These are phyloP conservation scores for Mycogone perniciosa DNA, from an alignment of 2,329 filamentous ascomycete genomes.

Conservation along the genomic window DNA sequence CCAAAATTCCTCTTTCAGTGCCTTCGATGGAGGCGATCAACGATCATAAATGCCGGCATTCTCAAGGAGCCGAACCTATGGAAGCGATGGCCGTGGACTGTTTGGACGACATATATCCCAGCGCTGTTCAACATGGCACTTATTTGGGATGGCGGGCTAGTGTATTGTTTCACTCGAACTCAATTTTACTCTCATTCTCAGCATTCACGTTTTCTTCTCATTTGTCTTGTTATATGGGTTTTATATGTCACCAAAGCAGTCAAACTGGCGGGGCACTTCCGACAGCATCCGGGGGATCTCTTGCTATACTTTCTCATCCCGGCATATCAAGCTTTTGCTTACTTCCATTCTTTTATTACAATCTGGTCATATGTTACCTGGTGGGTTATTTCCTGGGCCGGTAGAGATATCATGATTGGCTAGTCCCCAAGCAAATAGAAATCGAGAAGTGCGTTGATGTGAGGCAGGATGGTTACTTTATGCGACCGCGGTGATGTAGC, in stretches of 20 bases:
- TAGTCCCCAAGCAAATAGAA: too few relatives aligned
- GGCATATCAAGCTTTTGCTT: not conserved
- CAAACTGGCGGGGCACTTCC: not conserved
- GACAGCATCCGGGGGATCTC: not conserved
- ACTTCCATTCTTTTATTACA: not conserved
- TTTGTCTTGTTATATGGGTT: not conserved
- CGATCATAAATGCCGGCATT: not conserved
- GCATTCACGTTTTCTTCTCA: not conserved
- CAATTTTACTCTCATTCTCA: not conserved
- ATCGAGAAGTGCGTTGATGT: too few relatives aligned
- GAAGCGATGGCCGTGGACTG: not conserved
- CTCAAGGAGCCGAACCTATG: not conserved
- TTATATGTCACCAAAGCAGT: not conserved
- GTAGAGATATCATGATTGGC: too few relatives aligned
- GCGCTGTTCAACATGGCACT: not conserved
- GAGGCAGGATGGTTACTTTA: too few relatives aligned
- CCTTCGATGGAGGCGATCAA: not conserved
- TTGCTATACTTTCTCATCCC: not conserved
- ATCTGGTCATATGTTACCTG: not conserved
- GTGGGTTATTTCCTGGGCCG: not conserved
- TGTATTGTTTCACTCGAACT: not conserved
- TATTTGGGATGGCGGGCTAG: not conserved
- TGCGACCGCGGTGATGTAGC: too few relatives aligned
- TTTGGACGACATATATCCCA: not conserved
- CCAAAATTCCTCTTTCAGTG: not conserved